Evolutionary conservation across 2,329 filamentous ascomycete genomes (phyloP).

Genomic region (Penicillium olsonii): DNA sequence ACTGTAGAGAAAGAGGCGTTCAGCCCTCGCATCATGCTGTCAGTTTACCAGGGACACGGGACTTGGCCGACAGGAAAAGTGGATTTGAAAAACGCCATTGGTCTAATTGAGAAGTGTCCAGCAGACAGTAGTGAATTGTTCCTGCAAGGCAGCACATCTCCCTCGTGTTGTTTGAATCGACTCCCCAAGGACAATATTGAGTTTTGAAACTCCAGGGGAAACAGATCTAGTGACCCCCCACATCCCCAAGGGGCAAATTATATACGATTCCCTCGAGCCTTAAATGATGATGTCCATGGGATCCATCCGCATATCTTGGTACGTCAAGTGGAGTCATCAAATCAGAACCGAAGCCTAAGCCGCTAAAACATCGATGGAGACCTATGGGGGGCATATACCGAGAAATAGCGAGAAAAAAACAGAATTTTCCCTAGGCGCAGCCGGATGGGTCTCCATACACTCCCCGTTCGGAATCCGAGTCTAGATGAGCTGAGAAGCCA

Average conservation of each 20-base stretch:
- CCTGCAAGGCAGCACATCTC: constrained; percentile 18
- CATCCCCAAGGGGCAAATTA: constrained; percentile 22
- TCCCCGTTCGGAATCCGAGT: background rate
- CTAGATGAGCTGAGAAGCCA: constrained; percentile 11
- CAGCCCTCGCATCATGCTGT: background rate
- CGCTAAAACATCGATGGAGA: background rate
- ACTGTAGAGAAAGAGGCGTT: background rate
- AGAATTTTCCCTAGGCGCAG: constrained; percentile 2
- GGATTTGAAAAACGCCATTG: background rate
- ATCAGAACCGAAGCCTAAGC: background rate
- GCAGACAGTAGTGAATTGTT: constrained; percentile 2
- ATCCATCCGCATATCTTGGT: background rate
- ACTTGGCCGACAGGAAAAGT: background rate
- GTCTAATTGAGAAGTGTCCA: background rate
- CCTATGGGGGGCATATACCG: background rate
- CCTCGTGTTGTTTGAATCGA: constrained; percentile 21
- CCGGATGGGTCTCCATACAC: constrained; percentile 2
- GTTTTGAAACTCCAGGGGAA: constrained; percentile 18
- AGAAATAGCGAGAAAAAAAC: background rate
- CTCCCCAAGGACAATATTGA: background rate
- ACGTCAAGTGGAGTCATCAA: background rate
- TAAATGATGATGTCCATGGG: background rate
- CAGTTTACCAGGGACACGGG: background rate
- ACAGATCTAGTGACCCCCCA: constrained; percentile 23
- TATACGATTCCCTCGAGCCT: constrained; percentile 2